A percentile compares a stretch with the other conserved stretches of the same genome.
Evolutionary conservation across 371 early-diverging fungal species (phyloP).

Genomic region (Dichotomocladium elegans): DNA sequence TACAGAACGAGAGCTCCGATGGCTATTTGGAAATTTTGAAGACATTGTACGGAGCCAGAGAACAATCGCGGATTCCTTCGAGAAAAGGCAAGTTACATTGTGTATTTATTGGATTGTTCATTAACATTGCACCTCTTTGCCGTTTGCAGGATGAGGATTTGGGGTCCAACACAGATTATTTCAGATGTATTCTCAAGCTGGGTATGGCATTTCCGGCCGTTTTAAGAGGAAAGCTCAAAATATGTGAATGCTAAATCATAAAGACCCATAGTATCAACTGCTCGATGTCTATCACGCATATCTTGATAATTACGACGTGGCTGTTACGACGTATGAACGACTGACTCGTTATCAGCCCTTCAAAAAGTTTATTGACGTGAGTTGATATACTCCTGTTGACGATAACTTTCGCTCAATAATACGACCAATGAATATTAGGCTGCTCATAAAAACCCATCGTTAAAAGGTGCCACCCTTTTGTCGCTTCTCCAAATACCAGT

Average conservation of each 20-base stretch:
- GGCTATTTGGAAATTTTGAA: conserved; percentile 41
- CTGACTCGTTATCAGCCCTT: conserved; percentile 38
- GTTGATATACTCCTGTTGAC: background rate
- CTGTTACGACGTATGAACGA: conserved; percentile 39
- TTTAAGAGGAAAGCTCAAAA: no score
- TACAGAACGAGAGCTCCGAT: conserved; percentile 36
- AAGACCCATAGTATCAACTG: conserved; percentile 29
- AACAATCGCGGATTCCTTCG: conserved; percentile 14
- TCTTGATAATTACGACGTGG: conserved; percentile 33
- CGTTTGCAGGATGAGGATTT: conserved; percentile 10
- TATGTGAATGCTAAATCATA: no score
- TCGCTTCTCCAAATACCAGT: conserved; percentile 36
- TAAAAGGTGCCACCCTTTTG: conserved; percentile 24
- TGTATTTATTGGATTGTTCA: background rate
- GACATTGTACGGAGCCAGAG: conserved; percentile 21
- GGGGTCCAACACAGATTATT: conserved; percentile 20
- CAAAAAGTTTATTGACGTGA: conserved; percentile 45
- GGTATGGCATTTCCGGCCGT: no score
- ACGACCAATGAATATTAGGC: no score
- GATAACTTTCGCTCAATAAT: background rate
- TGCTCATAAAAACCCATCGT: conserved; percentile 18
- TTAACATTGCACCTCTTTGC: background rate
- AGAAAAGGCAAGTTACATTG: conserved; percentile 26
- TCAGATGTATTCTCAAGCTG: conserved; percentile 17
- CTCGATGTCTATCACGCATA: conserved; percentile 30